Base-by-base conservation (phyloP, 108 stramenopile genomes). In the Nitzschia sp. region DNA sequence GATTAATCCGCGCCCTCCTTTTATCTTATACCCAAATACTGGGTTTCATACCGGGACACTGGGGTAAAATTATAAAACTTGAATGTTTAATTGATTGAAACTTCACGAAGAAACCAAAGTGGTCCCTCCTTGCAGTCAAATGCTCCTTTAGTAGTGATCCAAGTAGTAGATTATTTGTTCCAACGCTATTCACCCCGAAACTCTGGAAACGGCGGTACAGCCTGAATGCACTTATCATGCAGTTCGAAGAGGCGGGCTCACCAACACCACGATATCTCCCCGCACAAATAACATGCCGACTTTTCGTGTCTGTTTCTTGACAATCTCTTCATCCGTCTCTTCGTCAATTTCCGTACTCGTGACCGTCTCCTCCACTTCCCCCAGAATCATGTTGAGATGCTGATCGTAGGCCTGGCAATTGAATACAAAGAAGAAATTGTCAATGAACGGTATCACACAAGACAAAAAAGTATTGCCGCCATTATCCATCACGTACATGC, bases 251-350 rank as follows among this genome's bases (percentile, higher is more conserved):
- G 96, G 96, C 59, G 96, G 96, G 49, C 83, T 85, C 31, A 96
- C 96, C 63, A 96, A 73, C 21, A 96, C 92, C 15, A 96, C 93
- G 38, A 98, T 95, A 82, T 99, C 99, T 25, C 99, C 99, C 31
- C 99, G 81, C 5, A 99, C 98, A 82, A 99, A 99, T 8, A 99
- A 90, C 98, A 99, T 98, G 21, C 98, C 98, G 47, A 99, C 90
- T 60, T 82, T 89, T 72, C 99, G 86, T 29, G 89, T 92, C 46
- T 82, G 85, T 73, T 97, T 97, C 74, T 85, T 87, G 4, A 96
- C 90, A 70, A 99, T 92, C 72, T 97, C 96, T 81, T 99, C 98
- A 17, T 96, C 96, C 9, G 98, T 99, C 78, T 98, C 97, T 65
- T 90, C 90, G 68, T 99, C 99, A 45, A 96, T 81, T 78, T 98